Conservation (phyloP, 805 yeast species). For the Saccharomycopsis fodiens region DNA sequence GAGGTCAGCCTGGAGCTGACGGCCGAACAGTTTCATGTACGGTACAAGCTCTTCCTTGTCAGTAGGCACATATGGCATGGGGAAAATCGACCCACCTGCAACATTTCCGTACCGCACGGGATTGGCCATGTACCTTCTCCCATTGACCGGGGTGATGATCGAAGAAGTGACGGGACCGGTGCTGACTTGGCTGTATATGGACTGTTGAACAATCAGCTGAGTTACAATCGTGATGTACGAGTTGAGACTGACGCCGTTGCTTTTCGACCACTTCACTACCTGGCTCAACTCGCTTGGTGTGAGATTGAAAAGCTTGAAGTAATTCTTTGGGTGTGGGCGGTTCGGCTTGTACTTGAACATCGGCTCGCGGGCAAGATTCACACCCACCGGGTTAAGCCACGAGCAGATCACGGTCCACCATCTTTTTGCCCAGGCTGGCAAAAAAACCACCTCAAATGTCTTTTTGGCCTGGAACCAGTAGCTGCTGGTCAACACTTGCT, state of each 20-base stretch:
- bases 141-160: neutral
- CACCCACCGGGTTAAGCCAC: neutral
- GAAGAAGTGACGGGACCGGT: neutral
- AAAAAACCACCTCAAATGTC: neutral
- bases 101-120: neutral
- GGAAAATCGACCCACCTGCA: neutral
- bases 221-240: neutral
- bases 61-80: neutral
- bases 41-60: neutral
- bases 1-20: neutral
- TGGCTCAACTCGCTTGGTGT: neutral
- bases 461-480: neutral
- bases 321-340: neutral
- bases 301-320: neutral
- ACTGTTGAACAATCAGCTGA: neutral
- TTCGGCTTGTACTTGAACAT: neutral
- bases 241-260: neutral
- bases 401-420: neutral
- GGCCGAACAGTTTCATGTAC: neutral
- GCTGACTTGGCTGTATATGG: neutral
- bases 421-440: neutral
- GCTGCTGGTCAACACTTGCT: neutral
- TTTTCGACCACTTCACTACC: neutral
- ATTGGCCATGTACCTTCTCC: neutral
- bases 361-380: neutral